These are phyloP conservation scores for Aspergillus sp. DNA, from an alignment of 2,329 filamentous ascomycete genomes.

Conservation along the genomic window DNA sequence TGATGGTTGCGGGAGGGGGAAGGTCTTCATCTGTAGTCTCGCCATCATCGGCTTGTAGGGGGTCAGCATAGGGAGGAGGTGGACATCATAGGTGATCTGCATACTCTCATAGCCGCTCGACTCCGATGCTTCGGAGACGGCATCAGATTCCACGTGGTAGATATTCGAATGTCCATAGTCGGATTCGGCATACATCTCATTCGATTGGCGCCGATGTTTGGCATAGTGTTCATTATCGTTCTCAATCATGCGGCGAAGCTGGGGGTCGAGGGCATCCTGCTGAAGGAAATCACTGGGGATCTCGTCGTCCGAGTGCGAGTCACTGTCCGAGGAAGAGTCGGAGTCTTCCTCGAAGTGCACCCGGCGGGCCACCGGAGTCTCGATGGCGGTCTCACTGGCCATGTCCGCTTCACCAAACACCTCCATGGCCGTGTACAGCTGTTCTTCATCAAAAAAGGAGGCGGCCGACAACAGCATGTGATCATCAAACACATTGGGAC, in stretches of 20 bases:
- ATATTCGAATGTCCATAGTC: conserved; percentile 42
- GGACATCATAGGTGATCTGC: conserved; percentile 29
- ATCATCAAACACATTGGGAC: conserved; percentile 48
- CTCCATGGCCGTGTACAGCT: conserved; percentile 39
- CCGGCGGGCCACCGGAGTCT: conserved; percentile 53
- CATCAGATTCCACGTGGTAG: conserved; percentile 46
- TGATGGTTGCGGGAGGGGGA: conserved; percentile 47
- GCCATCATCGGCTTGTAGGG: conserved; percentile 53
- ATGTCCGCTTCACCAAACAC: conserved; percentile 36
- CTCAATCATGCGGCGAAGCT: conserved; percentile 71
- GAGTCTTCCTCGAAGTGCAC: conserved; percentile 68
- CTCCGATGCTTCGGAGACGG: conserved; percentile 34
- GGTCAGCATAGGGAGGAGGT: conserved; percentile 44
- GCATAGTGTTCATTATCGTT: conserved; percentile 49
- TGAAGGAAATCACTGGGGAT: conserved; percentile 78
- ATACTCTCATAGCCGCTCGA: conserved; percentile 60
- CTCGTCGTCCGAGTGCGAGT: conserved; percentile 52
- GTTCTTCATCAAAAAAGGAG: conserved; percentile 44
- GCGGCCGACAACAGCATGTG: conserved; percentile 39
- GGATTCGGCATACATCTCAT: conserved; percentile 38
- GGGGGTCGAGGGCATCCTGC: conserved; percentile 69
- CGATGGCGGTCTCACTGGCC: conserved; percentile 34
- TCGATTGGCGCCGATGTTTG: conserved; percentile 31
- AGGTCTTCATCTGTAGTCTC: conserved; percentile 61
- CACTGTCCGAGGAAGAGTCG: conserved; percentile 62